Conservation (phyloP, 2,329 filamentous ascomycete genomes). For the Beauveria scarabaeidicola region DNA sequence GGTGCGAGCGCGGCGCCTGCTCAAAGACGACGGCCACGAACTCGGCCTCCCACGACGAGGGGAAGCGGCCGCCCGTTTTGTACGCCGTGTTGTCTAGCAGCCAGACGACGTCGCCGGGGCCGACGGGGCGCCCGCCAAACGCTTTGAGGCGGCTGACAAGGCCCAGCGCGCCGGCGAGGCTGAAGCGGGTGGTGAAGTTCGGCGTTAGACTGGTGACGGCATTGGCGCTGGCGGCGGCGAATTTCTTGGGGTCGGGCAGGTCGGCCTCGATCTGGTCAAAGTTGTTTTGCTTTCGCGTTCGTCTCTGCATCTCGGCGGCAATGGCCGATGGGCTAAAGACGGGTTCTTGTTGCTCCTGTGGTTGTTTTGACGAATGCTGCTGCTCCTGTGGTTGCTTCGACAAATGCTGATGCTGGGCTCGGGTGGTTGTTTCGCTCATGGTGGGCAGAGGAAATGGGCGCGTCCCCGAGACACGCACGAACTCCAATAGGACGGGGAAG, state of each 20-base stretch:
- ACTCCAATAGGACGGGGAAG: neutral
- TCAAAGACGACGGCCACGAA: slow-evolving; percentile 78
- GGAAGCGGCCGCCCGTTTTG: slow-evolving; percentile 33
- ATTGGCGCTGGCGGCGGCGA: slow-evolving; percentile 17
- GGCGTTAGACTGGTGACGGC: neutral
- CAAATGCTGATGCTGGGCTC: neutral
- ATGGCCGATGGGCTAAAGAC: slow-evolving; percentile 5
- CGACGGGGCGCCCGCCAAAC: slow-evolving; percentile 45
- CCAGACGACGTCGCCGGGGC: slow-evolving; percentile 69
- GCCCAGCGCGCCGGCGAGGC: slow-evolving; percentile 34
- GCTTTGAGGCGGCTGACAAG: slow-evolving; percentile 48
- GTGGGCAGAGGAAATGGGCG: neutral
- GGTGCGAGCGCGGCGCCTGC: slow-evolving; percentile 56
- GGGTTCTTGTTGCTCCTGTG: neutral
- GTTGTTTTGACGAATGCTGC: neutral
- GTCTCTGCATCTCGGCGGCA: slow-evolving; percentile 16
- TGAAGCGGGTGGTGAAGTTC: slow-evolving; percentile 19
- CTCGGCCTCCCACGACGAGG: slow-evolving; percentile 64
- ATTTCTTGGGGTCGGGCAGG: slow-evolving; percentile 30
- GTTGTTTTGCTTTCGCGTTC: slow-evolving; percentile 31
- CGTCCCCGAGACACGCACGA: neutral
- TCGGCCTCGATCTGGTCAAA: slow-evolving; percentile 31
- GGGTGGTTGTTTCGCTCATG: neutral
- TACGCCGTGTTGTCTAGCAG: slow-evolving; percentile 85
- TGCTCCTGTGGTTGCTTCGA: neutral